Evolutionary conservation across 176 grass and related monocot species (phyloP).

Genomic region (Dendrocalamus sinicus): DNA sequence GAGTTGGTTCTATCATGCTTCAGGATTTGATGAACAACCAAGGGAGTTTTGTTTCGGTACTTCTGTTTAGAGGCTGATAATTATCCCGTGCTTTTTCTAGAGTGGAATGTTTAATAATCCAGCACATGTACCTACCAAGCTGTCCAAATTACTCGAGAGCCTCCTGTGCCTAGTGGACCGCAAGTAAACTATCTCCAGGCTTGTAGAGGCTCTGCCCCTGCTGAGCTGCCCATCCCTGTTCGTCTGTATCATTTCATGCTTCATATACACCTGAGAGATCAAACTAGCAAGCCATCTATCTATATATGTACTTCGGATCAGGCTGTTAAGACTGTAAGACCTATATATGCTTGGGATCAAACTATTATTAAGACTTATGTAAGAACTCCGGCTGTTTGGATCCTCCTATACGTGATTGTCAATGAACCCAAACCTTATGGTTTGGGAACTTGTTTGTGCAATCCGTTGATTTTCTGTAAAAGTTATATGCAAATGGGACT

Average conservation of each 20-base stretch:
- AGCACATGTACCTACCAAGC: slow-evolving; percentile 15
- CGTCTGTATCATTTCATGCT: slow-evolving; percentile 40
- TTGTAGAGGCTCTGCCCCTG: not conserved
- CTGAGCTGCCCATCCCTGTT: slow-evolving; percentile 10
- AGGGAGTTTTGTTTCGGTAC: slow-evolving; percentile 27
- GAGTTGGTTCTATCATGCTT: slow-evolving; percentile 8
- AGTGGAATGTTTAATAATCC: slow-evolving; percentile 44
- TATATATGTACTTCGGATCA: not conserved
- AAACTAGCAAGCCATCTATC: not conserved
- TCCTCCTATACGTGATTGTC: not conserved
- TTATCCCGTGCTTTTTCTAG: not conserved
- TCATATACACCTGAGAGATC: not conserved
- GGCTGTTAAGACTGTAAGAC: not conserved
- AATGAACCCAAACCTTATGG: not conserved
- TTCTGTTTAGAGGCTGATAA: slow-evolving; percentile 29
- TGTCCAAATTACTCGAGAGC: not conserved
- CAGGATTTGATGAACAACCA: slow-evolving; percentile 30
- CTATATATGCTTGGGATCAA: not conserved
- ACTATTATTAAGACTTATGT: not conserved
- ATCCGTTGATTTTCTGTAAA: not conserved
- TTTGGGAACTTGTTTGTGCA: not conserved
- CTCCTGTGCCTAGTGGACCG: slow-evolving; percentile 13
- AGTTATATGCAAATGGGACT: not conserved
- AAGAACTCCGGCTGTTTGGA: not conserved
- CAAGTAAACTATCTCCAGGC: slow-evolving; percentile 31